A percentile compares a stretch with the other conserved stretches of the same genome.
These are phyloP conservation scores for Scutellaria barbata DNA, from an alignment of 257 asterid species.

Conservation along the genomic window DNA sequence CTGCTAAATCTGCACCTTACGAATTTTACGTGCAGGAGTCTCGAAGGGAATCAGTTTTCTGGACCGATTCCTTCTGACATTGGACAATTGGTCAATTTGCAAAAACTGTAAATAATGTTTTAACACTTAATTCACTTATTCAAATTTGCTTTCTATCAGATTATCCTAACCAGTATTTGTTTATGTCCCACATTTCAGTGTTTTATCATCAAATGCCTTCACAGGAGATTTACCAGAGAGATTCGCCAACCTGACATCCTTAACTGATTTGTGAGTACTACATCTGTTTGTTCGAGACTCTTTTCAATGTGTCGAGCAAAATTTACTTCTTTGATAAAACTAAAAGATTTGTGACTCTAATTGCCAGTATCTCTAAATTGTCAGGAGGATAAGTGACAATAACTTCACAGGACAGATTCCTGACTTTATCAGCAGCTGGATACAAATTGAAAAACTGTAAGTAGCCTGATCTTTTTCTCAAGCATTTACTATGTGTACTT, in stretches of 20 bases:
- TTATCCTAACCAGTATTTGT: slow-evolving; percentile 28
- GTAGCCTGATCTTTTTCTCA: slow-evolving; percentile 31
- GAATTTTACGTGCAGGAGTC: slow-evolving; percentile 61
- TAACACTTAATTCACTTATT: slow-evolving; percentile 14
- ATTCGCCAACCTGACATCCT: slow-evolving; percentile 64
- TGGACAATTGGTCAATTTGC: slow-evolving; percentile 67
- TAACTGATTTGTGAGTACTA: slow-evolving; percentile 72
- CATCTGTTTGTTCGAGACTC: slow-evolving; percentile 6
- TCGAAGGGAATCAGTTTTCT: slow-evolving; percentile 79
- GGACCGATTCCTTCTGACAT: slow-evolving; percentile 76
- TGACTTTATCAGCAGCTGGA: slow-evolving; percentile 80
- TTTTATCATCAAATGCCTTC: slow-evolving; percentile 75
- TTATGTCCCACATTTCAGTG: slow-evolving; percentile 41
- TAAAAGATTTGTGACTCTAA: neutral
- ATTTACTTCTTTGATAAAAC: neutral
- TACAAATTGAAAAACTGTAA: slow-evolving; percentile 78
- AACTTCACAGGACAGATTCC: slow-evolving; percentile 91
- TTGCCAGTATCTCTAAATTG: neutral
- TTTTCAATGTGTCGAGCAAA: neutral
- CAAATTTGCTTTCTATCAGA: slow-evolving; percentile 5
- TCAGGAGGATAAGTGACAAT: slow-evolving; percentile 87
- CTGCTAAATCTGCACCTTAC: slow-evolving; percentile 21
- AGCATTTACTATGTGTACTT: neutral
- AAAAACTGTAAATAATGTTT: slow-evolving; percentile 60
- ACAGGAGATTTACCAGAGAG: slow-evolving; percentile 66